These are phyloP conservation scores for Collariella sp. DNA, from an alignment of 495 filamentous ascomycete genomes.

Conservation along the genomic window DNA sequence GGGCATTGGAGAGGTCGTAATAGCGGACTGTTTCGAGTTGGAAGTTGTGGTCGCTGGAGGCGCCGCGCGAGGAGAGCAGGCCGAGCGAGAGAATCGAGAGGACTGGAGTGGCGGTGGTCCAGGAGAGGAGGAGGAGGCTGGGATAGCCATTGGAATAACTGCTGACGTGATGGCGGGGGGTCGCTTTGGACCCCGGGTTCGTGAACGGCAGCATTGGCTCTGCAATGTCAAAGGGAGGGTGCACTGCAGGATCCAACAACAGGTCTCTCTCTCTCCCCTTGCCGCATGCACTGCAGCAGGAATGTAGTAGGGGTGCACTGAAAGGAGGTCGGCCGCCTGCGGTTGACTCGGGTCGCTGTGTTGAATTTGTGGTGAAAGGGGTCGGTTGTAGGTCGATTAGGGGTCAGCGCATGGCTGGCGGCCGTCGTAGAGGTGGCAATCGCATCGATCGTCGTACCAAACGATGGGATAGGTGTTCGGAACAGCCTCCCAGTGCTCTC, in stretches of 20 bases:
- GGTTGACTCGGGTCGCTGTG: not conserved
- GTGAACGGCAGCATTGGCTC: constrained; percentile 37
- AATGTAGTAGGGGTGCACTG: not conserved
- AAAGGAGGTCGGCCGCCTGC: not conserved
- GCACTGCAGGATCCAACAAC: constrained; percentile 5
- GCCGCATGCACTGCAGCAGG: constrained; percentile 2
- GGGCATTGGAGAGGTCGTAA: constrained; percentile 86
- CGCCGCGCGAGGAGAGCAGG: constrained; percentile 54
- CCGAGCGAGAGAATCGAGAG: constrained; percentile 66
- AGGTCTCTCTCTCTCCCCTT: constrained; percentile 10
- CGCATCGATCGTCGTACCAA: constrained; percentile 17
- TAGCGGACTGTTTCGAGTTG: constrained; percentile 90
- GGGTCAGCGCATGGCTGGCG: constrained; percentile 25
- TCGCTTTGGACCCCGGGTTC: constrained; percentile 44
- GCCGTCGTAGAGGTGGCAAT: constrained; percentile 9
- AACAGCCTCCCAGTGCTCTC: constrained; percentile 19
- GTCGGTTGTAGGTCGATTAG: constrained; percentile 1
- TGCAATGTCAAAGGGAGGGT: constrained; percentile 3
- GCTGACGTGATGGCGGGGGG: constrained; percentile 49
- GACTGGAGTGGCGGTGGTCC: constrained; percentile 53
- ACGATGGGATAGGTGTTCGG: constrained; percentile 28
- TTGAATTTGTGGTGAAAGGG: not conserved
- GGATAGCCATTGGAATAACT: constrained; percentile 74
- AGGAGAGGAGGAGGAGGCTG: constrained; percentile 58
- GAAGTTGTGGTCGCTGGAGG: constrained; percentile 64